Base-by-base conservation (phyloP, 2,329 filamentous ascomycete genomes). In the Paraphaeosphaeria sporulosa region DNA sequence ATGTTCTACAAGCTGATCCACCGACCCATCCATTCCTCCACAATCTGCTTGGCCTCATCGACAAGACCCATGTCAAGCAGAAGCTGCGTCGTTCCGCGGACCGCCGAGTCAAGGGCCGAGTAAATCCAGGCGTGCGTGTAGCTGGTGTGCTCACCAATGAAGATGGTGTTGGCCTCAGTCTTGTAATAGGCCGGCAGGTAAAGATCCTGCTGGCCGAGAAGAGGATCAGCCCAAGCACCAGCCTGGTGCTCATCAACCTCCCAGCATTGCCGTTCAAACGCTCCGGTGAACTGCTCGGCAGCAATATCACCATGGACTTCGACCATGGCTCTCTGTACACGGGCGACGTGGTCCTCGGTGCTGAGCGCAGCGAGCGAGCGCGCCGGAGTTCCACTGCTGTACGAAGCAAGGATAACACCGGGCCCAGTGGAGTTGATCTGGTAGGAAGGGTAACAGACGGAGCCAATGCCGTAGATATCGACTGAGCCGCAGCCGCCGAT, bases 111-210 rank as follows among this genome's bases (percentile, higher is more conserved):
- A 4, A 92, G 77, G 0, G 89, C 89, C 2, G 84, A 86, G 34
- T 85, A 84, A 52, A 90, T 89, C 89, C 88, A 91, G 1, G 88
- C 89, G 69, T 92, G 89, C 0, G 89, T 92, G 70, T 89, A 90
- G 7, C 84, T 86, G 0, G 89, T 91, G 70, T 91, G 89, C 73
- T 92, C 89, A 2, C 78, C 78, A 1, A 90, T 80, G 60, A 91
- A 90, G 36, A 91, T 86, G n/a, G 89, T 87, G 50, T 88, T 86
- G 63, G 83, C 84, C 73, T 92, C 86, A 0, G 89, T 91, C 71
- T 88, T 85, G 69, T 89, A 91, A 70, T 90, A 92, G n/a, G 89
- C 86, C 0, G 90, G 89, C 9, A 92, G 79, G 66, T 89, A 92
- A 25, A 91, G 70, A 65, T 89, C 83, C 69, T 92, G 89, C 77